A percentile compares a stretch with the other conserved stretches of the same genome.
These are phyloP conservation scores for Trametes sanguinea DNA, from an alignment of 768 basidiomycete genomes.

Conservation along the genomic window DNA sequence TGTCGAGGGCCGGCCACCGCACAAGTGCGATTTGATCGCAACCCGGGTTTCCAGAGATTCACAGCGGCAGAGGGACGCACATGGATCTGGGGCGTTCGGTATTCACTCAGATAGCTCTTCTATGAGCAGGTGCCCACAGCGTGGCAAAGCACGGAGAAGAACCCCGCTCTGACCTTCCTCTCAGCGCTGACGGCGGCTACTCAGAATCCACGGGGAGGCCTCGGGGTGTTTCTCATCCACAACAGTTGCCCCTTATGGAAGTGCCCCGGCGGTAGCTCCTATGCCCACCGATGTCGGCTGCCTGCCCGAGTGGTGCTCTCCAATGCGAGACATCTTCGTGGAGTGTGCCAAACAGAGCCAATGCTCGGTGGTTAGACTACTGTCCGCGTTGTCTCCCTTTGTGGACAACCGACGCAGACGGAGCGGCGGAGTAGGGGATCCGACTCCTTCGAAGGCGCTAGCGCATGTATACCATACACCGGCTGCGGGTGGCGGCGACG, in stretches of 20 bases:
- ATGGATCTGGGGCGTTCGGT: constrained; percentile 1
- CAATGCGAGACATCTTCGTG: not conserved
- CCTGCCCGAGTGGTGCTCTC: not conserved
- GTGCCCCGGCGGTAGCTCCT: not conserved
- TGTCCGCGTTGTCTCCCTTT: not conserved
- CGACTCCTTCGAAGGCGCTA: constrained; percentile 16
- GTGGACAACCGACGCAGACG: constrained; percentile 11
- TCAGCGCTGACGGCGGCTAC: not conserved
- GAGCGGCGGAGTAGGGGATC: constrained; percentile 14
- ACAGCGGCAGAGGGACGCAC: not conserved
- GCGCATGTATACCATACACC: no score
- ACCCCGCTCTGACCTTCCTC: not conserved
- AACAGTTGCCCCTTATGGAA: constrained; percentile 9
- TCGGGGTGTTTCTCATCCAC: constrained; percentile 9
- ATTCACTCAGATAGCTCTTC: not conserved
- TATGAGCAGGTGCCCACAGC: not conserved
- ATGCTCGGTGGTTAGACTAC: no score
- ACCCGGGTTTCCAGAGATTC: not conserved
- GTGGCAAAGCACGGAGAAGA: not conserved
- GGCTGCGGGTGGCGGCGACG: not conserved
- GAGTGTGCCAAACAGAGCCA: no score
- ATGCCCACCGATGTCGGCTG: not conserved
- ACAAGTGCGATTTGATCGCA: constrained; percentile 18
- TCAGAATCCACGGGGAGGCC: not conserved
- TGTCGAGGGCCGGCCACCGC: not conserved